Evolutionary conservation across 768 basidiomycete genomes (phyloP).

Genomic region (Wakefieldia striispora): DNA sequence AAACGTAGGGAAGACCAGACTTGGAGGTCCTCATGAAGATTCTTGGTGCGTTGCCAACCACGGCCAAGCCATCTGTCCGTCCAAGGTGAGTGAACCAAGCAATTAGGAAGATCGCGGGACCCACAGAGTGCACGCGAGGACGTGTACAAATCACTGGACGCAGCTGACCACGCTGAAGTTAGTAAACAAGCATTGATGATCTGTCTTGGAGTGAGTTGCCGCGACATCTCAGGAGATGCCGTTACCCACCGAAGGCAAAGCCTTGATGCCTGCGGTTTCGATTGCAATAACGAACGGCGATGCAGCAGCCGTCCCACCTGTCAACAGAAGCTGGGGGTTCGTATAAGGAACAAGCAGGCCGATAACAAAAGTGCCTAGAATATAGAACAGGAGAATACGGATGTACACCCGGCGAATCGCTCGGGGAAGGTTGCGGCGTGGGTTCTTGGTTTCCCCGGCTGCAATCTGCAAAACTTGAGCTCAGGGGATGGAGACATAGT

Average conservation of each 20-base stretch:
- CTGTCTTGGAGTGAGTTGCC: conserved; percentile 31
- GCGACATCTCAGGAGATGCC: conserved; percentile 14
- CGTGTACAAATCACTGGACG: conserved; percentile 86
- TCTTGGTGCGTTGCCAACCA: conserved; percentile 76
- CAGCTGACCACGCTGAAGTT: conserved; percentile 92
- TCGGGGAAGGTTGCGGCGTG: conserved; percentile 62
- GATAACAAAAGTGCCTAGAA: conserved; percentile 67
- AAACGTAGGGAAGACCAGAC: conserved; percentile 73
- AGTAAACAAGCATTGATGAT: conserved; percentile 81
- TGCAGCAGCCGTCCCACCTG: conserved; percentile 57
- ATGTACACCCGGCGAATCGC: conserved; percentile 61
- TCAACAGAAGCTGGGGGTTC: conserved; percentile 50
- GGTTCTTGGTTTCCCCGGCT: conserved; percentile 90
- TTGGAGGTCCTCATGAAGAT: conserved; percentile 70
- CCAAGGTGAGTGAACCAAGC: background rate
- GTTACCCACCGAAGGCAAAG: conserved; percentile 64
- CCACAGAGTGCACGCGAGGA: conserved; percentile 82
- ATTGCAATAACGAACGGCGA: conserved; percentile 95
- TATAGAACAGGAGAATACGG: conserved; percentile 82
- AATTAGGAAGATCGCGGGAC: conserved; percentile 22
- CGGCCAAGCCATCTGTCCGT: conserved; percentile 70
- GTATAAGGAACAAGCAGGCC: conserved; percentile 81
- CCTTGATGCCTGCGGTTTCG: conserved; percentile 79
- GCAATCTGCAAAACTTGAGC: conserved; percentile 53
- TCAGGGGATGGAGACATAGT: background rate